A percentile compares a stretch with the other conserved stretches of the same genome.
These are phyloP conservation scores for Pichia sp. DNA, from an alignment of 1,139 yeast genomes.

Conservation along the genomic window DNA sequence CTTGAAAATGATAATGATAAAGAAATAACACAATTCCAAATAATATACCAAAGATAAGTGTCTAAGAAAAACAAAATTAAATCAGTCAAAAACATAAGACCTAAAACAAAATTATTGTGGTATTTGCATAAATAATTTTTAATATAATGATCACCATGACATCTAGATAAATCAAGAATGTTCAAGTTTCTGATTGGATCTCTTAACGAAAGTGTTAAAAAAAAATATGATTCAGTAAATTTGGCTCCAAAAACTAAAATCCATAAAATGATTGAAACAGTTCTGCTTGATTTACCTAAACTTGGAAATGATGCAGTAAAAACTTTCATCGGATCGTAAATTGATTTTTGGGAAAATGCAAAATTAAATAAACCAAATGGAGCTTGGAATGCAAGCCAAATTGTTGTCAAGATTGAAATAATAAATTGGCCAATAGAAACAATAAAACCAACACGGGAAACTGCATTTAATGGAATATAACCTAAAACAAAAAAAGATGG, in stretches of 20 bases:
- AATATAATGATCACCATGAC: constrained; percentile 52
- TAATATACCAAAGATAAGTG: constrained; percentile 83
- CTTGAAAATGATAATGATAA: constrained; percentile 60
- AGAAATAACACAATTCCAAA: constrained; percentile 72
- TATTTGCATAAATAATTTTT: constrained; percentile 49
- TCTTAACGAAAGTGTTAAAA: constrained; percentile 66
- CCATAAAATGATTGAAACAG: constrained; percentile 64
- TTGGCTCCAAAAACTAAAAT: constrained; percentile 62
- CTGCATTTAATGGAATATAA: constrained; percentile 45
- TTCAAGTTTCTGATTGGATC: constrained; percentile 73
- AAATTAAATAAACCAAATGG: constrained; percentile 47
- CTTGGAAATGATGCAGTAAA: constrained; percentile 53
- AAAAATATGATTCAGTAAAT: constrained; percentile 74
- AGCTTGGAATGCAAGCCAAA: constrained; percentile 58
- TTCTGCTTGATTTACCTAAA: constrained; percentile 43
- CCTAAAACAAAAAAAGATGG: constrained; percentile 62
- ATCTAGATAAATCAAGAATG: constrained; percentile 51
- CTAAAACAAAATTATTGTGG: constrained; percentile 55
- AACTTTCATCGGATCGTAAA: constrained; percentile 31
- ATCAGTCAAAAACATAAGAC: constrained; percentile 57
- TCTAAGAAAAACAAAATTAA: constrained; percentile 73
- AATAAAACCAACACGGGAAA: constrained; percentile 44
- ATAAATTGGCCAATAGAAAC: constrained; percentile 55
- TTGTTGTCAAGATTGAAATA: constrained; percentile 53
- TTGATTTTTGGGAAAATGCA: constrained; percentile 12